Base-by-base conservation (phyloP, 2,329 filamentous ascomycete genomes). In the Verruconis gallopava region DNA sequence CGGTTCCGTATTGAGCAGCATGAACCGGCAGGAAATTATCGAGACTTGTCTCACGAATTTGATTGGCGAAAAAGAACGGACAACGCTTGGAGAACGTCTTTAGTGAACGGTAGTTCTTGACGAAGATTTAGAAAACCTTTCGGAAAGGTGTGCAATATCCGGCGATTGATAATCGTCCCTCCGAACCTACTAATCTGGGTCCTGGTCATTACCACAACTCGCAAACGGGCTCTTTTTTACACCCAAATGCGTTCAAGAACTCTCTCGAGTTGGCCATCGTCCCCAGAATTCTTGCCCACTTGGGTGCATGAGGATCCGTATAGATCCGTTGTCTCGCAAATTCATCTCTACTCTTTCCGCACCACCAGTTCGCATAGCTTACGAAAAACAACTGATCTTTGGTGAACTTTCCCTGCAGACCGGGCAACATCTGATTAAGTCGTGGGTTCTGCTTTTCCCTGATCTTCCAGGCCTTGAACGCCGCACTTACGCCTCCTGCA, bases 371-470 rank as follows among this genome's bases (percentile, higher is more conserved):
- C 3, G 64, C 70, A 53, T 73, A 83, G 2, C 69, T 69, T 21
- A 83, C 65, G 51, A 81, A 83, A 61, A 83, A 84, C 3, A 83
- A 57, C 56, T 83, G 77, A 47, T 81, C 77, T 46, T 78, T 74
- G 1, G 71, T 72, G 47, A 82, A 82, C 17, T 62, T 50, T 3
- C 73, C 39, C n/a, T 34, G 67, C 4, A 84, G 55, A 0, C 79
- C 79, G 2, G 47, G 47, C 20, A 49, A 33, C 22, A 45, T 34
- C 25, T 45, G 15, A 32, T 41, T 35, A 5, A 66, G 52, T 44
- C 71, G 70, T 0, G 71, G 64, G n/a, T 64, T 66, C 28, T 68
- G 59, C 2, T 62, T 56, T 21, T 73, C 69, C 9, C 69, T 68
- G 47, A 69, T 71, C 54, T 76, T 71, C 79, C 79, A 85, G 0